Base-by-base conservation (phyloP, 768 basidiomycete genomes). In the Xerocomellus intermedius region DNA sequence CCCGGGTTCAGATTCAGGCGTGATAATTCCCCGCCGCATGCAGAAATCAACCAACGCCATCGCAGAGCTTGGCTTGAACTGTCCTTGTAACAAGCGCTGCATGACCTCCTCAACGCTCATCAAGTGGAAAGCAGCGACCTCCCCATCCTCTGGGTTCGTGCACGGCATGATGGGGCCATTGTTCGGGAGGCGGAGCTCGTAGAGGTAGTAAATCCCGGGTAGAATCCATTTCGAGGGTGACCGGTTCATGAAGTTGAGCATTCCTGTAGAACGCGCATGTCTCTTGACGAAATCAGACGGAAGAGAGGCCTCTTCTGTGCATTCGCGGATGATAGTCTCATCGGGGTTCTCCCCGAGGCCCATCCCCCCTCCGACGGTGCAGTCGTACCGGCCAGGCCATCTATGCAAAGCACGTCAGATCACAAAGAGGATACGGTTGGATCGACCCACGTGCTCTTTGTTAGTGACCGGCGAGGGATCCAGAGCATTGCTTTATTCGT, bases 171-270 rank as follows among this genome's bases (percentile, higher is more conserved):
- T 57, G 13, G 67, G 52, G 2, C 67, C 67, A 52, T 77, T 69
- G 7, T 64, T 50, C 0, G 74, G 76, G 12, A 79, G 65, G 13
- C 71, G 69, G 12, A 79, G 69, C 36, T 79, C 77, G 48, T 74
- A 79, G 35, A 76, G 70, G 53, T 76, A 75, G 58, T 79, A 79
- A 19, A 77, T 63, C 21, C 76, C 75, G 6, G 78, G 78, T n/a
- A 79, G 61, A 17, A 77, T 66, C 75, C 75, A 79, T 38, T 69
- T 69, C 17, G 70, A 63, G 8, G 75, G 75, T 0, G 77, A 77
- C 17, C 75, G 77, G 52, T 78, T 75, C 48, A 69, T 70, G 61
- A 67, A 79, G 21, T 73, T 70, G 19, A 79, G 61, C 44, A 73
- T 67, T 19, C 77, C 77, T 8, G 69, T 71, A 5, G 72, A 62